Conservation (phyloP, 306 rosid genomes). For the Abrus precatorius region DNA sequence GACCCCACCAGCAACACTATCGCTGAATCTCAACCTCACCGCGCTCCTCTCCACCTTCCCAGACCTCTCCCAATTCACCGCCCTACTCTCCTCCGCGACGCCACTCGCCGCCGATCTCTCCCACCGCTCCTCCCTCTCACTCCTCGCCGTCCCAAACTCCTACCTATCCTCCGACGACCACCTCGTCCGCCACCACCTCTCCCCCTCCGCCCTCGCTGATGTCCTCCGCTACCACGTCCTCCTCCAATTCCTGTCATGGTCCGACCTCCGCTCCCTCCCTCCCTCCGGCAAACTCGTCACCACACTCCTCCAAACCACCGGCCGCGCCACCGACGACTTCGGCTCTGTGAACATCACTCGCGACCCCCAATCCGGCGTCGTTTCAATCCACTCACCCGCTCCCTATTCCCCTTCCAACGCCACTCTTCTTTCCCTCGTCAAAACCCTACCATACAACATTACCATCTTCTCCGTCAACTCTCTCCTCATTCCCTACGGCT, state of each 20-base stretch:
- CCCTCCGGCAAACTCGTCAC: constrained; percentile 86
- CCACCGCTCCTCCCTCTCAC: constrained; percentile 76
- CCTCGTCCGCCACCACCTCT: constrained; percentile 63
- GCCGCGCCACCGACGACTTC: constrained; percentile 84
- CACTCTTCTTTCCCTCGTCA: constrained; percentile 64
- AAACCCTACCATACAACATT: constrained; percentile 88
- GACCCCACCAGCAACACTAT: constrained; percentile 38
- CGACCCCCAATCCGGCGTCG: constrained; percentile 54
- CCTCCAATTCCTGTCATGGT: constrained; percentile 77
- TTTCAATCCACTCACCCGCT: constrained; percentile 73
- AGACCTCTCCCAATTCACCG: constrained; percentile 73
- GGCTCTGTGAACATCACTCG: constrained; percentile 89
- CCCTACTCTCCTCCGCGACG: constrained; percentile 67
- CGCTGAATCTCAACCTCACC: constrained; percentile 71
- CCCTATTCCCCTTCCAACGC: constrained; percentile 76
- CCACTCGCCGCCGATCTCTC: constrained; percentile 67
- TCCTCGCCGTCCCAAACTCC: constrained; percentile 90
- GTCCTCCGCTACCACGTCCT: constrained; percentile 96
- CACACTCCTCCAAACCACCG: constrained; percentile 93
- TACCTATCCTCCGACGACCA: constrained; percentile 54
- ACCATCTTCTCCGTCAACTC: constrained; percentile 78
- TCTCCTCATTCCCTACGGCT: constrained; percentile 77
- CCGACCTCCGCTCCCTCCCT: constrained; percentile 74
- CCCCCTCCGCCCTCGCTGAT: constrained; percentile 72
- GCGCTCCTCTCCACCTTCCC: constrained; percentile 80